Evolutionary conservation across 1,284 basidiomycete genomes (phyloP), one percentile per base, ranked within the genome.

Genomic region (Ceratobasidium sp.): DNA sequence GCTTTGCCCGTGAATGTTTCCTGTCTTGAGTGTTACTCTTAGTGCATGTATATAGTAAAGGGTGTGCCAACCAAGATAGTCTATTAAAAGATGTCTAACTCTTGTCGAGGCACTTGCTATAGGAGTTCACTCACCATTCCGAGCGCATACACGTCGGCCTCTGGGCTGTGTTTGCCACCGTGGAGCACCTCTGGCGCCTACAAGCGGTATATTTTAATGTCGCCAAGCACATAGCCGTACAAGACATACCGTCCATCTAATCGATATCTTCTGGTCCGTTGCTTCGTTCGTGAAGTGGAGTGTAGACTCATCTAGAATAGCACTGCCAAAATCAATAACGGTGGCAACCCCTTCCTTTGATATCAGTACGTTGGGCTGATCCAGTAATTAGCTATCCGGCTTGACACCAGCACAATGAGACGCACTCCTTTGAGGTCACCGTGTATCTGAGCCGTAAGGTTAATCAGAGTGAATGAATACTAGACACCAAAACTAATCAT

Each of bases 241-340:
- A 10, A 8, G 42, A 17, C 42, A 10, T 45, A 45, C 45, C 64
- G 20, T 31, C 45, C 64, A 23, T 11, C 42, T 45, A 45, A 45
- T 10, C 7, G 42, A 45, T 45, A 45, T 45, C 7, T 45, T 45
- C 17, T 45, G 42, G 42, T 17, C 17, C 42, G 42, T 45, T 45
- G 42, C 42, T 17, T 45, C 42, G 42, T 45, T 17, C 42, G 42
- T 66, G 26, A 66, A 66, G 15, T 28, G 39, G 13, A n/a, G 42
- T 26, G 64, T 13, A 31, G 20, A 17, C 28, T 28, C 15, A 6
- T 31, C 28, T 11, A 66, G 17, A 17, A 49, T 66, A 47, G 64
- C 64, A 66, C 42, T 66, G 26, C 64, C 64, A 49, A 66, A 66
- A 47, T 66, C 64, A 26, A 26, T 33, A 11, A 66, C n/a, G 7